Evolutionary conservation across 1,139 yeast genomes (phyloP), one percentile per base, ranked within the genome.

Genomic region (Hansenula lynferdii): DNA sequence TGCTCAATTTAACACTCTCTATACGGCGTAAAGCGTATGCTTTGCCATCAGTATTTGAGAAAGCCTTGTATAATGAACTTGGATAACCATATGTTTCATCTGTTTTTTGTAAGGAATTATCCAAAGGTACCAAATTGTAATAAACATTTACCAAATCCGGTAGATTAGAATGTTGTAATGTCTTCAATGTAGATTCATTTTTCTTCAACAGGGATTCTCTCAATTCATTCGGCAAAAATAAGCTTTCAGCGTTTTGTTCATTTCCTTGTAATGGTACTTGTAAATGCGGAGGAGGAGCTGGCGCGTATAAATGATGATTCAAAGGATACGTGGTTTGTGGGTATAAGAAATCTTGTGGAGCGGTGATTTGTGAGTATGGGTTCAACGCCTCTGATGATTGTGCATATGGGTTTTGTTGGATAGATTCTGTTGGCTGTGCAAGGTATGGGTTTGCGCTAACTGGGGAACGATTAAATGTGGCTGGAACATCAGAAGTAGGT

Each of bases 251-350:
- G 30, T 76, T 77, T 35, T 87, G 73, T 60, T 87, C 90, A 57
- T 87, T 78, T 2, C 85, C 76, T 31, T 75, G 72, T 44, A 83
- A 63, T 5, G 81, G 80, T 9, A 75, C 61, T 16, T 72, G 67
- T 42, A 78, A 61, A 47, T 85, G 77, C 21, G 90, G 90, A 5
- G 95, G 94, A 4, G 95, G 86, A 16, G 77, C 75, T 2, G 97
- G 97, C 0, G 97, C 95, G 60, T 90, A 90, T 35, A 89, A 63
- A 60, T 90, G 96, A 56, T 86, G 85, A 53, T 89, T 92, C 36
- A 87, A 65, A 2, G 96, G 92, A 50, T 69, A 82, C 6, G 53
- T 45, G 11, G 59, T 44, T 26, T 47, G 46, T 60, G 23, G 42
- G 11, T 29, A 37, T 26, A 22, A 37, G 25, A 31, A 37, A 35